A percentile compares a stretch with the other conserved stretches of the same genome.
phyloP scores from a whole-genome alignment of 2,329 filamentous ascomycete genomes.

The Talaromyces sp. region DNA sequence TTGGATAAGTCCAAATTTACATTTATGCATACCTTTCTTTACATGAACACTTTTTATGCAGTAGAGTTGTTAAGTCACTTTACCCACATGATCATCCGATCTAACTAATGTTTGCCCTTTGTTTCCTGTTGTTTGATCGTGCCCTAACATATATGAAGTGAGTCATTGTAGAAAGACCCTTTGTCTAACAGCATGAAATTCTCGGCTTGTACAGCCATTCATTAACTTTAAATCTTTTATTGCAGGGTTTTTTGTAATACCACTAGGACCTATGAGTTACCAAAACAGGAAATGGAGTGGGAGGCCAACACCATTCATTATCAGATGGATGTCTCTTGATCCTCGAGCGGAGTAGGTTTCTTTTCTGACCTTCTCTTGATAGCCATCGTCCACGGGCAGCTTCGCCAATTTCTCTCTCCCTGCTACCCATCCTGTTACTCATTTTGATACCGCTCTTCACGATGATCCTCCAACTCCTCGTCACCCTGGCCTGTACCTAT shows the following conservation, averaged over 20 bases:
- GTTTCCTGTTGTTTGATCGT: not conserved
- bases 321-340: not conserved
- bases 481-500: not conserved
- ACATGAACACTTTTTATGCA: not conserved
- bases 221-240: not conserved
- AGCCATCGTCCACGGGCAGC: not conserved
- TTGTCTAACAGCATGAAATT: not conserved
- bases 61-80: not conserved
- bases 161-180: not conserved
- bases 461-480: not conserved
- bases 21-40: not conserved
- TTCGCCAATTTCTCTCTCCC: not conserved
- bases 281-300: too few species aligned
- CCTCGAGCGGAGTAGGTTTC: not conserved
- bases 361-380: not conserved
- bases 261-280: too few species aligned
- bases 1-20: not conserved
- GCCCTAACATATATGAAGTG: not conserved
- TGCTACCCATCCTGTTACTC: not conserved
- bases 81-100: not conserved
- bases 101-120: not conserved
- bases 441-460: not conserved
- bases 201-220: not conserved
- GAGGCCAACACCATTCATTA: not conserved
- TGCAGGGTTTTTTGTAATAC: too few species aligned